phyloP scores from a whole-genome alignment of 2,329 filamentous ascomycete genomes.

The Fusarium ambrosium region DNA sequence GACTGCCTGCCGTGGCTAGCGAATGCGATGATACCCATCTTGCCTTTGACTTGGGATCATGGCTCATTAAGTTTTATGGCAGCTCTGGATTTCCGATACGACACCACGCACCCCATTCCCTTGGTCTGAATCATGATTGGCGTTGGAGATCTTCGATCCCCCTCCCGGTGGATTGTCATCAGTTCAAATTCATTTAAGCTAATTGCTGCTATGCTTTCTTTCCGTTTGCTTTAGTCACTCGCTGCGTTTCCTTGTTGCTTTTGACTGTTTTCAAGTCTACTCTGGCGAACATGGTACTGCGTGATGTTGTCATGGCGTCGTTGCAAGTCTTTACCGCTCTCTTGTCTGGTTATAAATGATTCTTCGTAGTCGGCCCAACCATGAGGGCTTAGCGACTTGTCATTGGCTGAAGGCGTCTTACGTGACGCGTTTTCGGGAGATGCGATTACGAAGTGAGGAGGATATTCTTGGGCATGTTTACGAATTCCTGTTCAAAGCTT shows the following conservation, averaged over 20 bases:
- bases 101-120: slow-evolving; percentile 51
- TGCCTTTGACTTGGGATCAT: slow-evolving; percentile 45
- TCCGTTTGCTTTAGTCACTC: slow-evolving; percentile 45
- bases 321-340: slow-evolving; percentile 20
- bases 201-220: slow-evolving; percentile 44
- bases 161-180: slow-evolving; percentile 53
- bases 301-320: slow-evolving; percentile 39
- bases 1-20: slow-evolving; percentile 43
- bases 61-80: slow-evolving; percentile 48
- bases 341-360: slow-evolving; percentile 27
- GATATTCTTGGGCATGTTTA: slow-evolving; percentile 4
- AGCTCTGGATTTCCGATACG: slow-evolving; percentile 49
- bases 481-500: slow-evolving; percentile 13
- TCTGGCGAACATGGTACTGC: slow-evolving; percentile 30
- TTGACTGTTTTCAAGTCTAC: slow-evolving; percentile 42
- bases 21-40: slow-evolving; percentile 45
- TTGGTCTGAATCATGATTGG: slow-evolving; percentile 58
- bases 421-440: slow-evolving; percentile 11
- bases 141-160: slow-evolving; percentile 57
- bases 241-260: slow-evolving; percentile 43
- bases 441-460: slow-evolving; percentile 5
- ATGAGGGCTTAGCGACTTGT: slow-evolving; percentile 4
- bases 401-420: slow-evolving; percentile 18
- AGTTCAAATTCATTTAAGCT: slow-evolving; percentile 54
- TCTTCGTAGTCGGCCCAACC: slow-evolving; percentile 33